Conservation (phyloP, 2,329 filamentous ascomycete species). For the Teratosphaeriaceae sp. region DNA sequence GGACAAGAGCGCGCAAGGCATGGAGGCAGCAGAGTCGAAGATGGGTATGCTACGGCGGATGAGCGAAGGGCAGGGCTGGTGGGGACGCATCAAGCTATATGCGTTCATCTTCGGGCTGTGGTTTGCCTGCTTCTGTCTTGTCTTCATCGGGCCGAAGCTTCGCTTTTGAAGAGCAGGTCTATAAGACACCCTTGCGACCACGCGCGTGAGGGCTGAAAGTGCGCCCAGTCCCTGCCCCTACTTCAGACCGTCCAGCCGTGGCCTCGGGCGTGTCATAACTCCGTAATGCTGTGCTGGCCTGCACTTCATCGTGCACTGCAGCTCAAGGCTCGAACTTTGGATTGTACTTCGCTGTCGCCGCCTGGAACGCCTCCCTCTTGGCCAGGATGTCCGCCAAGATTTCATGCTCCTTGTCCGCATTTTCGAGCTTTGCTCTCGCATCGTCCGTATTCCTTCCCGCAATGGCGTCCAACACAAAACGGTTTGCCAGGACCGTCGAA, state of each 20-base stretch:
- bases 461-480: constrained; percentile 71
- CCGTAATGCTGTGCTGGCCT: constrained; percentile 4
- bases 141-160: constrained; percentile 57
- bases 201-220: no score
- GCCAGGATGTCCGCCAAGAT: constrained; percentile 69
- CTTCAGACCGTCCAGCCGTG: not conserved
- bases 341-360: constrained; percentile 77
- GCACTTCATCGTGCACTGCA: not conserved
- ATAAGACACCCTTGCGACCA: no score
- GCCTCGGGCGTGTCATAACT: not conserved
- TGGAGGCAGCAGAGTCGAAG: constrained; percentile 67
- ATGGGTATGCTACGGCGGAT: constrained; percentile 74
- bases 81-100: constrained; percentile 70
- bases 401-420: constrained; percentile 59
- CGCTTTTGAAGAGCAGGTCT: not conserved
- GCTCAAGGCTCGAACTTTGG: constrained; percentile 64
- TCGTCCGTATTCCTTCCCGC: constrained; percentile 64
- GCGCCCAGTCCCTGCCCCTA: not conserved
- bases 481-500: constrained; percentile 72
- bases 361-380: constrained; percentile 84
- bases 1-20: constrained; percentile 66
- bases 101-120: constrained; percentile 76
- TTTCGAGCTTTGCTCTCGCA: constrained; percentile 46
- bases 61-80: constrained; percentile 85
- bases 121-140: constrained; percentile 68